Conservation (phyloP, 768 basidiomycete species). For the Pisolithus sp. region DNA sequence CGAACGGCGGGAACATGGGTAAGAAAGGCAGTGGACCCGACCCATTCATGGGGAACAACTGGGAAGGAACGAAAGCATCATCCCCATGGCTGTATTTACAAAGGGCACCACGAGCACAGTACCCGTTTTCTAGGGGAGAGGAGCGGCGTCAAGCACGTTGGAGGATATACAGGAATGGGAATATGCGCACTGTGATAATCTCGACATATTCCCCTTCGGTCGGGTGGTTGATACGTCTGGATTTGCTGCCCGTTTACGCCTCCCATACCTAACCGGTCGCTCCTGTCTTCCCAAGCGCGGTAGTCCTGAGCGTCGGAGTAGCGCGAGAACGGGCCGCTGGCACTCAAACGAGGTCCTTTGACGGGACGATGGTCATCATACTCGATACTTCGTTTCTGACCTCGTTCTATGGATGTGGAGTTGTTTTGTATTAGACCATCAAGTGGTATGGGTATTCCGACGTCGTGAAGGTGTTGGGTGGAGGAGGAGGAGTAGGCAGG, state of each 20-base stretch:
- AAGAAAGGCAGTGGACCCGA: conserved; percentile 53
- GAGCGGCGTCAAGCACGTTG: conserved; percentile 5
- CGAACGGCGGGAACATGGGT: conserved; percentile 66
- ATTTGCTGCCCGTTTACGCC: conserved; percentile 40
- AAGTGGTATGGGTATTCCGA: conserved; percentile 76
- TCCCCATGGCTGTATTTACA: conserved; percentile 95
- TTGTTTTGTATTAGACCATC: conserved; percentile 52
- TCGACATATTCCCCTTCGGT: conserved; percentile 73
- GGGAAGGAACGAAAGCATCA: conserved; percentile 73
- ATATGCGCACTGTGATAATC: conserved; percentile 83
- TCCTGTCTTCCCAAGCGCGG: conserved; percentile 32
- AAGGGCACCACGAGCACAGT: conserved; percentile 78
- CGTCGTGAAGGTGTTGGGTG: conserved; percentile 38
- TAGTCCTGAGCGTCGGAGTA: conserved; percentile 40
- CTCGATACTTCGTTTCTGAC: conserved; percentile 60
- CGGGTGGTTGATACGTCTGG: conserved; percentile 63
- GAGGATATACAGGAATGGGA: neutral
- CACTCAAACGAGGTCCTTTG: conserved; percentile 65
- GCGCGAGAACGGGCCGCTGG: conserved; percentile 63
- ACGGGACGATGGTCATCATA: conserved; percentile 60
- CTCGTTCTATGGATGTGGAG: conserved; percentile 43
- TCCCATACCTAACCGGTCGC: conserved; percentile 15
- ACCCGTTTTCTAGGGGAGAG: conserved; percentile 66
- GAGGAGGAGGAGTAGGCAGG: conserved; percentile 30
- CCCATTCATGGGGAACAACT: conserved; percentile 53